Base-by-base conservation (phyloP, 768 basidiomycete genomes). In the Termitomyces sp. region DNA sequence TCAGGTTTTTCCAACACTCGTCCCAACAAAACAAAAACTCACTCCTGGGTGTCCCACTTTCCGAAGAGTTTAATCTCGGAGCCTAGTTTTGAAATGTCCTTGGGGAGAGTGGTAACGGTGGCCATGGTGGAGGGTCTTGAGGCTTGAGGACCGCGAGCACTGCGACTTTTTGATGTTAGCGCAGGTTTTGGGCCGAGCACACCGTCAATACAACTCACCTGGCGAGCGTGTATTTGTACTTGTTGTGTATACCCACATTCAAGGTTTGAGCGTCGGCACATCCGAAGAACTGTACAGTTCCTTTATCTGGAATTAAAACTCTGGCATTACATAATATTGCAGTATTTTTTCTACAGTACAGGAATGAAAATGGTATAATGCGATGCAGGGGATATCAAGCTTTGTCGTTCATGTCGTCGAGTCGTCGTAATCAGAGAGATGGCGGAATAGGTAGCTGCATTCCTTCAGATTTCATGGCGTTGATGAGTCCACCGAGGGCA, bases 31-130 rank as follows among this genome's bases (percentile, higher is more conserved):
- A 2, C 27, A 27, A 33, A 41, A 8, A 42, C 93, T 77, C 82
- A 97, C 95, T 94, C 95, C 72, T 93, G 88, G 63, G 94, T 91
- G 58, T 98, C 95, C 97, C 97, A 99, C 81, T 95, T 95, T 71
- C 94, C 95, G 73, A 99, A 99, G 63, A 99, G 87, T 78, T 96
- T 97, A 71, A 98, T 85, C 67, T 93, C 91, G 73, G 82, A 83
- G 63, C 87, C 90, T 66, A 92, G 78, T 74, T 76, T 90, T 61
- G 90, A 88, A 70, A 94, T 81, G 58, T 92, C 90, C 76, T 77
- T 91, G 54, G 91, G 91, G 61, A 94, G 89, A 45, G 90, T 87
- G 66, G 85, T 83, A 61, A 76, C 80, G 59, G 78, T 64, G 63
- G 86, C 82, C 87, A 88, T 89, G 76, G 79, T 81, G 64, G 37